Percentiles rank a stretch among this genome's conserved stretches.
These are phyloP conservation scores for Glycine soja DNA, from an alignment of 306 rosid species.

Conservation along the genomic window DNA sequence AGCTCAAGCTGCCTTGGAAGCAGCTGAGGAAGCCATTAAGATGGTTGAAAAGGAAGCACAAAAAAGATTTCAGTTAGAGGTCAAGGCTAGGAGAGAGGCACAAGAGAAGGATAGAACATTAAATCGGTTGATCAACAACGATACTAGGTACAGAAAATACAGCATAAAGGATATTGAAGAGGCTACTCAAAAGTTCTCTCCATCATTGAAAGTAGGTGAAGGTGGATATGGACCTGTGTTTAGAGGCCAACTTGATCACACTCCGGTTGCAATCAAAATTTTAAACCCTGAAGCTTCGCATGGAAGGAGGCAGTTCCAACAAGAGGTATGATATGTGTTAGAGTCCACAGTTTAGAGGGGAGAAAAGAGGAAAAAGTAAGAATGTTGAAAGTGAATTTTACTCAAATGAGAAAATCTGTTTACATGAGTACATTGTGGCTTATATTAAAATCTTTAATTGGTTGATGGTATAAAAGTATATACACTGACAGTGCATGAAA, in stretches of 20 bases:
- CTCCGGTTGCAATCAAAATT: constrained; percentile 86
- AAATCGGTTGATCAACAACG: constrained; percentile 58
- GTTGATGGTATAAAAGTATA: too few species aligned
- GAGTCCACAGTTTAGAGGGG: too few species aligned
- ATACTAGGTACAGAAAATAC: constrained; percentile 72
- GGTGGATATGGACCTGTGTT: constrained; percentile 98
- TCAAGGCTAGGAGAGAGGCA: constrained; percentile 67
- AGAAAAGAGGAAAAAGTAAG: too few species aligned
- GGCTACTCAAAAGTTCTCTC: constrained; percentile 70
- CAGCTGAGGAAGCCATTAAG: constrained; percentile 77
- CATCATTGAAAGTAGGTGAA: constrained; percentile 75
- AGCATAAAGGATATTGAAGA: constrained; percentile 75
- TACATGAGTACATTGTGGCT: too few species aligned
- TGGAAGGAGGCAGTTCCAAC: constrained; percentile 62
- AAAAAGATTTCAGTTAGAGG: constrained; percentile 71
- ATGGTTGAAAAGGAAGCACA: constrained; percentile 76
- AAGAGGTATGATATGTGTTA: constrained; percentile 47
- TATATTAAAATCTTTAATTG: too few species aligned
- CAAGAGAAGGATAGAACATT: constrained; percentile 74
- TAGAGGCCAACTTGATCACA: constrained; percentile 87
- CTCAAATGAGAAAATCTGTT: too few species aligned
- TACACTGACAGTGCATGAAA: too few species aligned
- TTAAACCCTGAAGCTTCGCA: constrained; percentile 87
- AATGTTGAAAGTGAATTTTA: too few species aligned
- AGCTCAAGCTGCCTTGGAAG: constrained; percentile 79